Conservation (phyloP, 768 basidiomycete genomes). For the Pleurotus salmoneostramineus region DNA sequence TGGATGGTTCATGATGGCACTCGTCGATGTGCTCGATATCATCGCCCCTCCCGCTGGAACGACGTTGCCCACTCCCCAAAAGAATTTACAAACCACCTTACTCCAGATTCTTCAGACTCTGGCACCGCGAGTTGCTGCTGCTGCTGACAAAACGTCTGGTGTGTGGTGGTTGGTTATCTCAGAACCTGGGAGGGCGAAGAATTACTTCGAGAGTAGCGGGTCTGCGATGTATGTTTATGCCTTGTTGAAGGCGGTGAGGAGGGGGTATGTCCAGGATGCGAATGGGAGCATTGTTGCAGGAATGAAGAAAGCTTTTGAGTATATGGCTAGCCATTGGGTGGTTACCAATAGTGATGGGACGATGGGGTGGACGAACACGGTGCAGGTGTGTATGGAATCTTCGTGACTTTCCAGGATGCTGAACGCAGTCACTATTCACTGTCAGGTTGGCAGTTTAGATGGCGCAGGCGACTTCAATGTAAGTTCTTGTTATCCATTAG, state of each 20-base stretch:
- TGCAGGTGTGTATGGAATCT: constrained; percentile 23
- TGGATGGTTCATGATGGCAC: constrained; percentile 46
- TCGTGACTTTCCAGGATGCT: neutral
- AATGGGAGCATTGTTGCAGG: constrained; percentile 34
- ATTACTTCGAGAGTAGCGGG: constrained; percentile 49
- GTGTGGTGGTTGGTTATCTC: constrained; percentile 52
- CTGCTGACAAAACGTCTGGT: constrained; percentile 33
- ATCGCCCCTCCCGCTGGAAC: constrained; percentile 22
- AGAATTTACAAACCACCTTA: constrained; percentile 22
- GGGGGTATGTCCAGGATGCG: constrained; percentile 32
- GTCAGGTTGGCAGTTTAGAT: constrained; percentile 38
- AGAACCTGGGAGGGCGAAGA: constrained; percentile 37
- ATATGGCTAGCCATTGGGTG: constrained; percentile 36
- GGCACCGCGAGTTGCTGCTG: constrained; percentile 29
- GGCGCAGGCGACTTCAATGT: constrained; percentile 33
- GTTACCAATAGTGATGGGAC: constrained; percentile 37
- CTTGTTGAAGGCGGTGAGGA: constrained; percentile 38
- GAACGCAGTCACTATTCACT: neutral
- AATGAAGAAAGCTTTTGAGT: constrained; percentile 37
- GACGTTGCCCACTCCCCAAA: neutral
- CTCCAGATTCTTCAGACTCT: constrained; percentile 30
- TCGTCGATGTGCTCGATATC: constrained; percentile 40
- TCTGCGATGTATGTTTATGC: constrained; percentile 44
- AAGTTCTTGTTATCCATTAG: constrained; percentile 7
- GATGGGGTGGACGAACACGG: constrained; percentile 42